These are phyloP conservation scores for Ceratocystis destructans DNA, from an alignment of 2,329 filamentous ascomycete genomes.

Conservation along the genomic window DNA sequence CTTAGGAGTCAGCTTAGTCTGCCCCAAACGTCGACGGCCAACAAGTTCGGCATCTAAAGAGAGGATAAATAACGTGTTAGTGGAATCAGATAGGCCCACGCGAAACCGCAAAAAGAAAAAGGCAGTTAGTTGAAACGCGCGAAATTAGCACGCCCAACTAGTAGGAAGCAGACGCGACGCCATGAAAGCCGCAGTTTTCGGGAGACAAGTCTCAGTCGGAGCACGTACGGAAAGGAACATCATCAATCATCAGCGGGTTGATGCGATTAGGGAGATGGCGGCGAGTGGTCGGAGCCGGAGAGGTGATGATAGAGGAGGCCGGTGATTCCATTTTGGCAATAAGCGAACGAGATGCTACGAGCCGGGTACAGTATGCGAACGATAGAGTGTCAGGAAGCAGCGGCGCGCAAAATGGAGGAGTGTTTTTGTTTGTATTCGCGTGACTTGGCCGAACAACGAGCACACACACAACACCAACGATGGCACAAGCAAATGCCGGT, in stretches of 20 bases:
- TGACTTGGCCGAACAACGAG: not conserved
- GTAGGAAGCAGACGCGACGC: not conserved
- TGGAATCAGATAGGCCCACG: not conserved
- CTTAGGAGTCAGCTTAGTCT: constrained; percentile 79
- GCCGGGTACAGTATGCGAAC: too few relatives aligned
- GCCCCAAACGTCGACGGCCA: constrained; percentile 72
- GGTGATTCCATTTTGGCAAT: constrained; percentile 15
- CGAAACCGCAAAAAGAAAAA: not conserved
- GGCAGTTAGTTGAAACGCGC: not conserved
- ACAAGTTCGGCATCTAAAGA: constrained; percentile 57
- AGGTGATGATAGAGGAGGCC: constrained; percentile 14
- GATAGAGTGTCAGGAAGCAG: too few relatives aligned
- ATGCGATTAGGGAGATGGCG: constrained; percentile 41
- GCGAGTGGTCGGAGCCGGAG: constrained; percentile 23
- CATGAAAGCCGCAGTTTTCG: not conserved
- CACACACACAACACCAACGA: not conserved
- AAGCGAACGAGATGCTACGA: too few relatives aligned
- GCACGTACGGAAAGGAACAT: constrained; percentile 34
- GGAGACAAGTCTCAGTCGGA: not conserved
- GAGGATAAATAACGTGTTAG: constrained; percentile 11
- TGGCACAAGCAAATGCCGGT: not conserved
- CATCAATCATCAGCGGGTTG: constrained; percentile 50
- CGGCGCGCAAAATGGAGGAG: not conserved
- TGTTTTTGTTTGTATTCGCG: not conserved
- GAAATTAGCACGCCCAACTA: not conserved